phyloP scores from a whole-genome alignment of 1,284 basidiomycete genomes.

The Melampsora abietis-canadensis region DNA sequence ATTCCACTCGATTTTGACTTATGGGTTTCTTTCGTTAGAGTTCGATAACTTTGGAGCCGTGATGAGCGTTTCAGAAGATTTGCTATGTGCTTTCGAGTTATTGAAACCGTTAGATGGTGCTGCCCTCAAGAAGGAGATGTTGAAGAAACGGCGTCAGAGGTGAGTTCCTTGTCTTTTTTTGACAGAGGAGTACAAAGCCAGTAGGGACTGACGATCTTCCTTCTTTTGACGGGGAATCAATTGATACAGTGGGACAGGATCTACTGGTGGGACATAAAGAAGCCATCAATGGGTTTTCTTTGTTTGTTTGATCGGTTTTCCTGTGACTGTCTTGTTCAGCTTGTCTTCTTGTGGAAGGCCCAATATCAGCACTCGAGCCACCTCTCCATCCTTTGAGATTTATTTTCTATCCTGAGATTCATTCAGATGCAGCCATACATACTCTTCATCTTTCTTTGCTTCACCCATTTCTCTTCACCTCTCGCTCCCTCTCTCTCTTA shows the following conservation, averaged over 20 bases:
- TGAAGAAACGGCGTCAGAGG: conserved; percentile 94
- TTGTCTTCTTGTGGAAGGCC: no score
- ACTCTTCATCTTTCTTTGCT: no score
- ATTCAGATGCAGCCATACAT: no score
- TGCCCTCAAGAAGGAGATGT: conserved; percentile 97
- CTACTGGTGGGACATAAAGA: conserved; percentile 1
- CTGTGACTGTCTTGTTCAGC: no score
- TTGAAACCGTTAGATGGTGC: conserved; percentile 93
- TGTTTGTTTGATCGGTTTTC: no score
- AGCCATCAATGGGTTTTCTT: no score
- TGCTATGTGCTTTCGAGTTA: conserved; percentile 95
- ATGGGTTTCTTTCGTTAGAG: conserved; percentile 58
- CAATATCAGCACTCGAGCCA: no score
- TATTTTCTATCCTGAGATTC: no score
- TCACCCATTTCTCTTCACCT: no score
- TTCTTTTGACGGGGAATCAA: background rate
- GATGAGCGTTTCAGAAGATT: conserved; percentile 88
- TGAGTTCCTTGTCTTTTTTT: conserved; percentile 1
- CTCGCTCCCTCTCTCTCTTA: no score
- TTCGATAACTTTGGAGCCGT: conserved; percentile 89
- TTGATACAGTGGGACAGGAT: background rate
- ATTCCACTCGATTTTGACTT: background rate
- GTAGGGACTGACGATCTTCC: background rate
- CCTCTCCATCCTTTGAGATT: no score
- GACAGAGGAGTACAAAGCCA: no score